Conservation (phyloP, 208 protist species). For the Trypanosoma caninum region DNA sequence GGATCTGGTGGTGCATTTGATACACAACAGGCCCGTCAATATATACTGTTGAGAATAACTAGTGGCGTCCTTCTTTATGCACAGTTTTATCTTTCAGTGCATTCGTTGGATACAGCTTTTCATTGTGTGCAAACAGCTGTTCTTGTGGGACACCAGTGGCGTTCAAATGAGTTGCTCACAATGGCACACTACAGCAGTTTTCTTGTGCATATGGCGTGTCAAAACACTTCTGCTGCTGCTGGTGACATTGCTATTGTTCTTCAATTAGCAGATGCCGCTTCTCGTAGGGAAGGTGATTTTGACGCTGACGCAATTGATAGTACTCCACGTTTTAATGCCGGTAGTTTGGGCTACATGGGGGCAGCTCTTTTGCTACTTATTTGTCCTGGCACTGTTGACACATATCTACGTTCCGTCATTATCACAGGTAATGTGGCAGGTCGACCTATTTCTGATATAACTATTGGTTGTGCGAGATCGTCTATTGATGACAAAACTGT, state of each 20-base stretch:
- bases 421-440: conserved; percentile 19
- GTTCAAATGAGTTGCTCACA: conserved; percentile 52
- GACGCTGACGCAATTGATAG: background rate
- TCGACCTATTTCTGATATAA: background rate
- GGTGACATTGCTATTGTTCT: conserved; percentile 79
- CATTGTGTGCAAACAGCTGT: conserved; percentile 67
- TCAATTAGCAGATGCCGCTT: conserved; percentile 40
- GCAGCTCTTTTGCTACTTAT: conserved; percentile 67
- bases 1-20: background rate
- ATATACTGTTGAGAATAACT: conserved; percentile 67
- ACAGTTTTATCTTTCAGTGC: conserved; percentile 63
- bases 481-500: too few relatives aligned
- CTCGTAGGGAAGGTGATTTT: conserved; percentile 6
- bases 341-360: conserved; percentile 46
- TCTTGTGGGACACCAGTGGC: conserved; percentile 72
- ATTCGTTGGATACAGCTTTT: conserved; percentile 45
- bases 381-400: conserved; percentile 53
- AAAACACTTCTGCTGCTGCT: conserved; percentile 51
- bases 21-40: conserved; percentile 20
- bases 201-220: conserved; percentile 44
- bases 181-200: conserved; percentile 76
- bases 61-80: conserved; percentile 78
- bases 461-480: background rate
- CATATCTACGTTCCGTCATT: conserved; percentile 47
- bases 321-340: conserved; percentile 29